Evolutionary conservation across 2,329 filamentous ascomycete species (phyloP).

Genomic region (Hyphodiscus sp.): DNA sequence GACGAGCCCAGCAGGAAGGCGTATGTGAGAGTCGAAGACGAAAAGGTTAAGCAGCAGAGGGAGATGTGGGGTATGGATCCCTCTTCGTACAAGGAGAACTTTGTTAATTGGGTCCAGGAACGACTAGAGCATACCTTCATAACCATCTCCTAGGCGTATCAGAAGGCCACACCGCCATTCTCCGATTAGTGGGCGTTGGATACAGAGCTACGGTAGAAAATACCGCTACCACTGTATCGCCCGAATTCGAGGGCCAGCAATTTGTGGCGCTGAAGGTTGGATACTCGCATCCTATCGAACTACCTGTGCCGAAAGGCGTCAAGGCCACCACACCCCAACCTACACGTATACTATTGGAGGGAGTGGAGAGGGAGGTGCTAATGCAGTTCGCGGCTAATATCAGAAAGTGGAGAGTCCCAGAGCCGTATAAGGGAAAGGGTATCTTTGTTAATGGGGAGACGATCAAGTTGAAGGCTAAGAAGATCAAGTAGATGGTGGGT

Average conservation of each 20-base stretch:
- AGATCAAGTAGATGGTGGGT: constrained; percentile 64
- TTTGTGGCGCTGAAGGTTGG: constrained; percentile 93
- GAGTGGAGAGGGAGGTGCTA: constrained; percentile 76
- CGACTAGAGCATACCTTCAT: constrained; percentile 80
- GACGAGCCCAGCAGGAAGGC: constrained; percentile 59
- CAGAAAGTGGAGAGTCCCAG: constrained; percentile 79
- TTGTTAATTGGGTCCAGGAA: constrained; percentile 50
- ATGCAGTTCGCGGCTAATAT: constrained; percentile 90
- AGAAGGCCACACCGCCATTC: constrained; percentile 89
- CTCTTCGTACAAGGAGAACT: not conserved
- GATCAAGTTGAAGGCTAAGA: constrained; percentile 97
- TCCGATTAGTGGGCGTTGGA: constrained; percentile 89
- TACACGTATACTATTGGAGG: constrained; percentile 85
- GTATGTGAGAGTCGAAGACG: constrained; percentile 63
- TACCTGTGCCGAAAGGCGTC: constrained; percentile 75
- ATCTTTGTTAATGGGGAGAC: constrained; percentile 98
- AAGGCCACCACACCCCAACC: constrained; percentile 84
- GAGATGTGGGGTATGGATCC: constrained; percentile 81
- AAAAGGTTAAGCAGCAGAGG: constrained; percentile 64
- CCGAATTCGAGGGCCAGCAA: constrained; percentile 73
- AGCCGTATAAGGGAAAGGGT: constrained; percentile 99
- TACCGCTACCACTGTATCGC: constrained; percentile 57
- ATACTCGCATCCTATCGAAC: constrained; percentile 91
- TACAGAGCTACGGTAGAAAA: constrained; percentile 86
- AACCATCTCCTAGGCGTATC: constrained; percentile 91